Percentiles rank a stretch among this genome's conserved stretches.
Conservation (phyloP, 805 yeast species). For the Wickerhamiella musiphila region DNA sequence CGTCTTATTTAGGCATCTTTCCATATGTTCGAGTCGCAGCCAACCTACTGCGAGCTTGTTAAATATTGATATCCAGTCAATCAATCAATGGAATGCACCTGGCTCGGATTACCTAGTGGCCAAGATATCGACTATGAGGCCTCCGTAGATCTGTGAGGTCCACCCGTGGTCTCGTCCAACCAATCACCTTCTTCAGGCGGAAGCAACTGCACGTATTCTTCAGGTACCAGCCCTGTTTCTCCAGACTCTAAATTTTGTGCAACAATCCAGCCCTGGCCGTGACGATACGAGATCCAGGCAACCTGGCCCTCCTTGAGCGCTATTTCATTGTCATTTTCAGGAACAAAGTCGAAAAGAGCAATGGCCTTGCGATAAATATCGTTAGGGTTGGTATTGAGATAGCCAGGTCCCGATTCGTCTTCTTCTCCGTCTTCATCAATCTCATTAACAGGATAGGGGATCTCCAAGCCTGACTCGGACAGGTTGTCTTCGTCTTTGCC, state of each 20-base stretch:
- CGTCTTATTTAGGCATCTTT: too few relatives aligned
- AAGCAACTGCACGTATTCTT: constrained; percentile 62
- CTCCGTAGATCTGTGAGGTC: too few relatives aligned
- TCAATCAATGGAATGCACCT: too few relatives aligned
- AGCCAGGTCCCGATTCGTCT: too few relatives aligned
- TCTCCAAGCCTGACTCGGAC: neutral
- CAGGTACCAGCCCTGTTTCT: constrained; percentile 86
- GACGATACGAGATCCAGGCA: constrained; percentile 73
- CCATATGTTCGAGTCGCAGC: too few relatives aligned
- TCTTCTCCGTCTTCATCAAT: constrained; percentile 21
- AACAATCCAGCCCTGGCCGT: constrained; percentile 98
- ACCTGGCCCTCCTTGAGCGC: constrained; percentile 62
- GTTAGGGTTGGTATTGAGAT: constrained; percentile 13
- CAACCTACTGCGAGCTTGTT: too few relatives aligned
- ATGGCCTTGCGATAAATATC: constrained; percentile 50
- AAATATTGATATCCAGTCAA: too few relatives aligned
- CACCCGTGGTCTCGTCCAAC: too few relatives aligned
- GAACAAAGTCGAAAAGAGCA: constrained; percentile 75
- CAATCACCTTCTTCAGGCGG: constrained; percentile 15
- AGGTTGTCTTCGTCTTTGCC: neutral
- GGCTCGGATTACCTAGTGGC: too few relatives aligned
- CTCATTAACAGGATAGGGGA: constrained; percentile 1
- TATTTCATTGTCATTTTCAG: constrained; percentile 90
- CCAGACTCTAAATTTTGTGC: constrained; percentile 63
- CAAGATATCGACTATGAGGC: too few relatives aligned